phyloP scores from a whole-genome alignment of 345 rosid genomes.

The Eutrema japonicum region DNA sequence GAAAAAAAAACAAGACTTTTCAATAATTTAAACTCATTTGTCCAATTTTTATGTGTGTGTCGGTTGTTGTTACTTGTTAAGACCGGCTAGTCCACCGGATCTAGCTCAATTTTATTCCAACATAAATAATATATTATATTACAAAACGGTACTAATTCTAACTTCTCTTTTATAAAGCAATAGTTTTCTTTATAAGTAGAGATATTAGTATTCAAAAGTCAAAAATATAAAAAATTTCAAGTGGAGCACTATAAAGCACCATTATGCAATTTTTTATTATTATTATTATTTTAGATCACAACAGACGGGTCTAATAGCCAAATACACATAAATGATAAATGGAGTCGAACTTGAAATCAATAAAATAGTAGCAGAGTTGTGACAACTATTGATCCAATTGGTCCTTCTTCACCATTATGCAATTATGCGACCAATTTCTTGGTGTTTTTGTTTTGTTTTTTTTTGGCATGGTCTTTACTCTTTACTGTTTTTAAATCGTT shows the following conservation, averaged over 20 bases:
- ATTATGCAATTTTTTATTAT: not conserved
- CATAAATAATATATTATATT: not conserved
- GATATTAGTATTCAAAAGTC: not conserved
- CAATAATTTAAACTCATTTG: slow-evolving; percentile 17
- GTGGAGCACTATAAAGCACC: not conserved
- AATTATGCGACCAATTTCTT: not conserved
- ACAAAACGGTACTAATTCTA: not conserved
- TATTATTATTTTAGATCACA: no score
- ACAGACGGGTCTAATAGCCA: no score
- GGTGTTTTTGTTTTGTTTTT: no score
- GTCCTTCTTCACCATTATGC: not conserved
- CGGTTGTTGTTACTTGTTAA: slow-evolving; percentile 27
- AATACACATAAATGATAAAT: no score
- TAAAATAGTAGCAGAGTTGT: no score
- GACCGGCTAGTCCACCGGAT: not conserved
- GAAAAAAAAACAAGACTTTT: slow-evolving; percentile 5
- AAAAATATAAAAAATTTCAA: not conserved
- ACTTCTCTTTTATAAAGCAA: not conserved
- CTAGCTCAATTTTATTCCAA: slow-evolving; percentile 13
- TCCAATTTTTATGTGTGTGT: not conserved
- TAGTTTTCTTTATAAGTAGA: not conserved
- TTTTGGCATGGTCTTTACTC: no score
- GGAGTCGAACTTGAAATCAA: no score
- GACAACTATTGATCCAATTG: no score
- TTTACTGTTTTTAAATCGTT: no score